A percentile compares a stretch with the other conserved stretches of the same genome.
phyloP scores from a whole-genome alignment of 2,329 filamentous ascomycete species.

The Colletotrichum scovillei region DNA sequence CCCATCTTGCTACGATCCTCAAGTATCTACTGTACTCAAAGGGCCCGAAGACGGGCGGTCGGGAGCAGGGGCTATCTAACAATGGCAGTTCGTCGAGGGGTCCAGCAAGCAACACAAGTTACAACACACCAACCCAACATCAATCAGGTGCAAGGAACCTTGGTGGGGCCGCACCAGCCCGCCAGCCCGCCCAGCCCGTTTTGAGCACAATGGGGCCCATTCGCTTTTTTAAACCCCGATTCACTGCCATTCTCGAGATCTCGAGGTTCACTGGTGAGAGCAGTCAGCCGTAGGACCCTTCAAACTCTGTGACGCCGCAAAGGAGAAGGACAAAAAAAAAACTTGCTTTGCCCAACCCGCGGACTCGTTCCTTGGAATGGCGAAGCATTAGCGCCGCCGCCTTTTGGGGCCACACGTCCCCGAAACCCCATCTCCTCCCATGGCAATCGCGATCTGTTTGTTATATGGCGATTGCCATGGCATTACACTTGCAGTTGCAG shows the following conservation, averaged over 20 bases:
- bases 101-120: background rate
- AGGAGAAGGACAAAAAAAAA: background rate
- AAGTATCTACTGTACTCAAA: background rate
- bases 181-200: slow-evolving; percentile 5
- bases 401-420: background rate
- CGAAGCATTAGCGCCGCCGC: slow-evolving; percentile 6
- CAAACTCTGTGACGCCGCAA: slow-evolving; percentile 15
- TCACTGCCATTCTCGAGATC: slow-evolving; percentile 32
- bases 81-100: background rate
- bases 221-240: slow-evolving; percentile 9
- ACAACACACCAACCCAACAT: background rate
- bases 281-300: slow-evolving; percentile 24
- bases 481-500: background rate
- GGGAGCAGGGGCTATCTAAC: background rate
- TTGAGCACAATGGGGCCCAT: background rate
- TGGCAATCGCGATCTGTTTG: background rate
- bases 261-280: slow-evolving; percentile 11
- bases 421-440: background rate
- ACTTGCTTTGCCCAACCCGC: slow-evolving; percentile 4
- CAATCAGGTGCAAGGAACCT: background rate
- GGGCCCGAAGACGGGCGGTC: background rate
- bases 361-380: slow-evolving; percentile 20
- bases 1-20: background rate
- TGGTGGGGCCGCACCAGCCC: background rate
- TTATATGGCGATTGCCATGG: background rate